Evolutionary conservation across 371 early-diverging fungal genomes (phyloP).

Genomic region (Syncephalastrum racemosum): DNA sequence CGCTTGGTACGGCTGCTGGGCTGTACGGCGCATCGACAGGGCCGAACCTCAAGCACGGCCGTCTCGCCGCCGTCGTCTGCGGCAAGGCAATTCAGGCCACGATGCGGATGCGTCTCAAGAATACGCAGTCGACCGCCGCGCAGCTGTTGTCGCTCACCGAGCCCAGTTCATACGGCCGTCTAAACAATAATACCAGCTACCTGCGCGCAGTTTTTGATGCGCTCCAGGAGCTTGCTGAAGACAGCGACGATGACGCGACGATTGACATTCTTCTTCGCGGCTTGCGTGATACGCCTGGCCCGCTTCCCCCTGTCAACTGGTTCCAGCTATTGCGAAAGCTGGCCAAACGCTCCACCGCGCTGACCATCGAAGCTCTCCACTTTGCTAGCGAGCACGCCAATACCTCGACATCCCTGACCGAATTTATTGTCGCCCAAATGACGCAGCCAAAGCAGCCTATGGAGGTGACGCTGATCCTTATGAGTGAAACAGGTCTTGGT

Average conservation of each 20-base stretch:
- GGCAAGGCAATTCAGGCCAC: conserved; percentile 30
- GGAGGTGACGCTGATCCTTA: conserved; percentile 9
- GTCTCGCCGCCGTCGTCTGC: conserved; percentile 38
- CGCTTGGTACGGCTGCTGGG: conserved; percentile 21
- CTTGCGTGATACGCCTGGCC: conserved; percentile 41
- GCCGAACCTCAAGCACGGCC: conserved; percentile 37
- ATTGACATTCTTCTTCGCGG: conserved; percentile 20
- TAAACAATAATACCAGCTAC: conserved; percentile 53
- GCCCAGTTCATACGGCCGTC: conserved; percentile 49
- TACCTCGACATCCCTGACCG: conserved; percentile 55
- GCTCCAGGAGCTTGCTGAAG: conserved; percentile 8
- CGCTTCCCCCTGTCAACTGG: conserved; percentile 64
- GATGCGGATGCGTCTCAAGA: conserved; percentile 4
- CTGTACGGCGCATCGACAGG: conserved; percentile 14
- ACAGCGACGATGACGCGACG: neutral
- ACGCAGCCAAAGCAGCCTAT: conserved; percentile 13
- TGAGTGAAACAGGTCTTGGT: conserved; percentile 46
- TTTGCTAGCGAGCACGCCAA: conserved; percentile 55
- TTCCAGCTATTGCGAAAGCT: conserved; percentile 40
- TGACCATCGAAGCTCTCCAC: conserved; percentile 27
- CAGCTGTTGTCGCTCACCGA: conserved; percentile 33
- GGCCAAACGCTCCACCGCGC: conserved; percentile 22
- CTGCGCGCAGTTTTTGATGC: conserved; percentile 51
- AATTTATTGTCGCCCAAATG: conserved; percentile 48
- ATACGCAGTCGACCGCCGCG: conserved; percentile 1